phyloP scores from a whole-genome alignment of 495 filamentous ascomycete genomes.

The Margaritispora aquatica region DNA sequence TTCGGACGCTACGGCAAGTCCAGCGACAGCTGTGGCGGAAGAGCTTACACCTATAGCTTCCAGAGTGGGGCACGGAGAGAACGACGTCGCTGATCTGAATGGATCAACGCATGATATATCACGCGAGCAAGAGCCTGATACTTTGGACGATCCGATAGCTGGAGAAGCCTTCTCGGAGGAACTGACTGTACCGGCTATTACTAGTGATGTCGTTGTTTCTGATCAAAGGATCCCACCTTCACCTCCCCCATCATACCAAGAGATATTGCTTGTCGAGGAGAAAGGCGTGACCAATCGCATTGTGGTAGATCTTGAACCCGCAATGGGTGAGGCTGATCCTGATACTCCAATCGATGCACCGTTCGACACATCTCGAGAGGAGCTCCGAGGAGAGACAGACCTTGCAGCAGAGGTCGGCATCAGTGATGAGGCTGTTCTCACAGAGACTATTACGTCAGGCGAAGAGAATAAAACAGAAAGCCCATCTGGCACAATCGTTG shows the following conservation, averaged over 20 bases:
- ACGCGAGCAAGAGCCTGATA: background rate
- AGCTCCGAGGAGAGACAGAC: no score
- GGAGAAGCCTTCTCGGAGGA: background rate
- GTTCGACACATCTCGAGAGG: background rate
- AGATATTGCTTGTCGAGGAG: background rate
- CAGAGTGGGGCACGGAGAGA: background rate
- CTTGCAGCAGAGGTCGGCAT: no score
- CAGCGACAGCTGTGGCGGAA: background rate
- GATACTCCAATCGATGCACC: background rate
- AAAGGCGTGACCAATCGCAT: background rate
- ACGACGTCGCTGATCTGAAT: background rate
- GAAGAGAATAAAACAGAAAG: no score
- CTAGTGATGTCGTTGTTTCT: no score
- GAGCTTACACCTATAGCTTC: background rate
- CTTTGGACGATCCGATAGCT: background rate
- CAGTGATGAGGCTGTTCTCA: no score
- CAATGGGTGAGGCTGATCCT: no score
- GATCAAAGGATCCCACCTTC: background rate
- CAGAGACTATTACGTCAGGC: no score
- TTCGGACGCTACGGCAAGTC: constrained; percentile 10
- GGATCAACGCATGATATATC: background rate
- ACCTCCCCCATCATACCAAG: background rate
- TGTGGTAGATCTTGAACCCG: no score
- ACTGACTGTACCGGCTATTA: background rate
- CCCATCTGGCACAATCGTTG: no score